A percentile compares a stretch with the other conserved stretches of the same genome.
Evolutionary conservation across 2,329 filamentous ascomycete genomes (phyloP).

Genomic region (Aschersonia sp.): DNA sequence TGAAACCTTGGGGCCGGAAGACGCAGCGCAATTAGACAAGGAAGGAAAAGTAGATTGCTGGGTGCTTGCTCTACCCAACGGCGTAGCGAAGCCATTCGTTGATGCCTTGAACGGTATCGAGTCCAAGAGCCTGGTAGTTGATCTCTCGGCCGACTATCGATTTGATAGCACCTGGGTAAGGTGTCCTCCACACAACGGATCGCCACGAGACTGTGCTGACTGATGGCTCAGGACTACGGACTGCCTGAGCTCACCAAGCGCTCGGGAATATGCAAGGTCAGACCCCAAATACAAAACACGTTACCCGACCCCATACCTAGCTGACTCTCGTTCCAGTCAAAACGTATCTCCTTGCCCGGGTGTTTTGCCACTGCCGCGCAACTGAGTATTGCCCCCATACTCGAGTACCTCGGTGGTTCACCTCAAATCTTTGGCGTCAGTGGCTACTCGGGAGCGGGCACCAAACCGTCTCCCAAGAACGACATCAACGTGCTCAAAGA

Average conservation of each 20-base stretch:
- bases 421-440: slow-evolving; percentile 77
- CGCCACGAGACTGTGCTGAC: too few relatives aligned
- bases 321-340: slow-evolving; percentile 34
- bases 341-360: slow-evolving; percentile 79
- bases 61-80: slow-evolving; percentile 95
- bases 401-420: slow-evolving; percentile 60
- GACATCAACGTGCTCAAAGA: slow-evolving; percentile 68
- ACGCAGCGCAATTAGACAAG: slow-evolving; percentile 72
- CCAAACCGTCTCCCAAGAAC: slow-evolving; percentile 90
- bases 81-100: slow-evolving; percentile 85
- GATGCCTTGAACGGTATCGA: slow-evolving; percentile 69
- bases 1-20: slow-evolving; percentile 77
- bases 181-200: background rate
- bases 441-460: slow-evolving; percentile 89
- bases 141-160: slow-evolving; percentile 92
- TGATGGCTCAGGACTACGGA: slow-evolving; percentile 38
- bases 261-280: slow-evolving; percentile 55
- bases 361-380: slow-evolving; percentile 93
- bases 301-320: too few relatives aligned
- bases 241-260: slow-evolving; percentile 73
- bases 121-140: slow-evolving; percentile 65
- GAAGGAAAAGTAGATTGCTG: slow-evolving; percentile 82
- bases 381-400: slow-evolving; percentile 70
- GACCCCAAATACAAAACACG: too few relatives aligned
- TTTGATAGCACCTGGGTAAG: slow-evolving; percentile 56